Evolutionary conservation across 768 basidiomycete species (phyloP).

Genomic region (Mycena metata): DNA sequence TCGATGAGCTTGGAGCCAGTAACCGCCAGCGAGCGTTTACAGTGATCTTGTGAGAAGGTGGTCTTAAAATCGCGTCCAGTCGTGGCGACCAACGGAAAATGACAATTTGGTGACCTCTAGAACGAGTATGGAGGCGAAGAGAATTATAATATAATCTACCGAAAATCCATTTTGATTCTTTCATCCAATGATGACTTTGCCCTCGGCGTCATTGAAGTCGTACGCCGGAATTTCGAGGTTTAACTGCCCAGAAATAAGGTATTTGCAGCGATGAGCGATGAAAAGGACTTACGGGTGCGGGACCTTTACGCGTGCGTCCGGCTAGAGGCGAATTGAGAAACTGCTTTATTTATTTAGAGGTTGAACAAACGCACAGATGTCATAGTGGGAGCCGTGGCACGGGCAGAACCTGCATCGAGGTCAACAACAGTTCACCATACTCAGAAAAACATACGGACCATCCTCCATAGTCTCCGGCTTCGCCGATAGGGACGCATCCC

Average conservation of each 20-base stretch:
- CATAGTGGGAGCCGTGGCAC: constrained; percentile 98
- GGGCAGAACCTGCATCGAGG: constrained; percentile 83
- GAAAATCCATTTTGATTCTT: constrained; percentile 37
- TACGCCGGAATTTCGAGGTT: constrained; percentile 95
- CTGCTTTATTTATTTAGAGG: neutral
- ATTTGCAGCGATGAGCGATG: neutral
- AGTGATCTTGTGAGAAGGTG: no score
- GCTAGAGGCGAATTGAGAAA: constrained; percentile 58
- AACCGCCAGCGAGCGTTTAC: no score
- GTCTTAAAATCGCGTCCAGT: neutral
- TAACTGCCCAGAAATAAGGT: constrained; percentile 61
- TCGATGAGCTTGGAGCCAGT: neutral
- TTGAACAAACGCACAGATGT: constrained; percentile 79
- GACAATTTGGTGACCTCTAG: constrained; percentile 29
- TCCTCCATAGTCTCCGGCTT: constrained; percentile 96
- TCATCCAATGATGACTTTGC: constrained; percentile 90
- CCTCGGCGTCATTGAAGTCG: constrained; percentile 89
- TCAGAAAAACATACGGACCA: constrained; percentile 73
- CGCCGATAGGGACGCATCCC: constrained; percentile 98
- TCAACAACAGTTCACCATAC: constrained; percentile 12
- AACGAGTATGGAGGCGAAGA: constrained; percentile 28
- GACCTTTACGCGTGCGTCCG: constrained; percentile 95
- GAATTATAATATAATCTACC: constrained; percentile 44
- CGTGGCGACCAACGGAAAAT: constrained; percentile 8
- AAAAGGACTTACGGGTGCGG: constrained; percentile 83